Evolutionary conservation across 2,329 filamentous ascomycete genomes (phyloP).

Genomic region (Aureobasidium uvarum): DNA sequence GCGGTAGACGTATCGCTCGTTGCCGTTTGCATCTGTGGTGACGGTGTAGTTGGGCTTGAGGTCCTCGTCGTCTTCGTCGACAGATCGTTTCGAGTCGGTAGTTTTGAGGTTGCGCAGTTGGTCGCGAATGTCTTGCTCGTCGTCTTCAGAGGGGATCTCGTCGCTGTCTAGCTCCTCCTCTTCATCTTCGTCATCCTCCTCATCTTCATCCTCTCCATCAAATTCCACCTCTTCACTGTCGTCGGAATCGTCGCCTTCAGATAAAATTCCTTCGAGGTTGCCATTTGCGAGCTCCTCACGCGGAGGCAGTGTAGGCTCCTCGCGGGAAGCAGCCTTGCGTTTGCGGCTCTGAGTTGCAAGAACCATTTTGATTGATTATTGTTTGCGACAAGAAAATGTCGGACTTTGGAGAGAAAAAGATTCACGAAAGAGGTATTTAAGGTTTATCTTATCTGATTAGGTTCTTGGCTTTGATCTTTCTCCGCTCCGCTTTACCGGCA

Average conservation of each 20-base stretch:
- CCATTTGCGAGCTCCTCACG: slow-evolving; percentile 28
- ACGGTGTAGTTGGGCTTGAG: slow-evolving; percentile 56
- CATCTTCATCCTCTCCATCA: slow-evolving; percentile 38
- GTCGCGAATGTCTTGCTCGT: slow-evolving; percentile 45
- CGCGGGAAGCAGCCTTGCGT: slow-evolving; percentile 27
- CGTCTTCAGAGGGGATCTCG: slow-evolving; percentile 43
- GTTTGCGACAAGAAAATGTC: slow-evolving; percentile 20
- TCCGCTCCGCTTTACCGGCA: background rate
- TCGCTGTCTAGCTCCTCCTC: slow-evolving; percentile 44
- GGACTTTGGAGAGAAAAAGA: slow-evolving; percentile 20
- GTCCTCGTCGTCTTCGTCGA: slow-evolving; percentile 31
- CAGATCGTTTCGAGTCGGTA: slow-evolving; percentile 26
- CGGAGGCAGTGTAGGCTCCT: slow-evolving; percentile 11
- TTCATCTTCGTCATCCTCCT: slow-evolving; percentile 35
- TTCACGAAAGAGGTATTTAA: background rate
- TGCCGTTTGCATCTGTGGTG: slow-evolving; percentile 83
- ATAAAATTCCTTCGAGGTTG: slow-evolving; percentile 28
- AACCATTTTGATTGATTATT: slow-evolving; percentile 26
- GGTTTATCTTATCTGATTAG: slow-evolving; percentile 21
- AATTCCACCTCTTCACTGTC: slow-evolving; percentile 36
- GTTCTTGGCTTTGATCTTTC: background rate
- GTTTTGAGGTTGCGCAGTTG: slow-evolving; percentile 47
- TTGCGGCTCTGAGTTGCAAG: slow-evolving; percentile 27
- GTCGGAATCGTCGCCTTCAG: slow-evolving; percentile 27
- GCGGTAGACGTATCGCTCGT: slow-evolving; percentile 84